Evolutionary conservation across 768 basidiomycete genomes (phyloP).

Genomic region (Galerina sulciceps): DNA sequence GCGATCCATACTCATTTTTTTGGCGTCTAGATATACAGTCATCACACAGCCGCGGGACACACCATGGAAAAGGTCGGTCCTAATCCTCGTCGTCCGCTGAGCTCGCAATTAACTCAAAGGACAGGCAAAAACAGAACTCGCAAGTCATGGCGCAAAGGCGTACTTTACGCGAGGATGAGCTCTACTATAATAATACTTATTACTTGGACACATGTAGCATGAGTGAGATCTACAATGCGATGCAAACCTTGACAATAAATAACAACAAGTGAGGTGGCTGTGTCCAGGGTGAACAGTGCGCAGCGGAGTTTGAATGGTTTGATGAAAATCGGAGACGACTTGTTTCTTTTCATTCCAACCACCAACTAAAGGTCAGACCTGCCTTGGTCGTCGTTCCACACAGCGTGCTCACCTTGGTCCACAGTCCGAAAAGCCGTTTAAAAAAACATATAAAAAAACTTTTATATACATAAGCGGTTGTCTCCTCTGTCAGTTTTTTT

Average conservation of each 20-base stretch:
- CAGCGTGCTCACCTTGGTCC: slow-evolving; percentile 15
- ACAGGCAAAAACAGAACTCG: slow-evolving; percentile 84
- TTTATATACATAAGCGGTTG: slow-evolving; percentile 73
- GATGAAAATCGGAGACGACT: slow-evolving; percentile 35
- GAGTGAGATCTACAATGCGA: slow-evolving; percentile 3
- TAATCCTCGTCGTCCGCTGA: neutral
- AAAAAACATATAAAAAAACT: slow-evolving; percentile 75
- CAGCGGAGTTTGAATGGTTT: slow-evolving; percentile 47
- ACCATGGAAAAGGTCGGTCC: slow-evolving; percentile 78
- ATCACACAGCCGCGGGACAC: slow-evolving; percentile 82
- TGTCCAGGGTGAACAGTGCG: slow-evolving; percentile 39
- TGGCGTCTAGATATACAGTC: slow-evolving; percentile 32
- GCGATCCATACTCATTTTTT: slow-evolving; percentile 8
- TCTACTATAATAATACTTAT: neutral
- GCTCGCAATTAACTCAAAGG: slow-evolving; percentile 1
- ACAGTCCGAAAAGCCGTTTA: slow-evolving; percentile 63
- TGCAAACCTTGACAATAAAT: neutral
- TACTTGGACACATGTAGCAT: slow-evolving; percentile 1
- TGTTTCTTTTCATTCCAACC: slow-evolving; percentile 51
- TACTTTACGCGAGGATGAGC: slow-evolving; percentile 83
- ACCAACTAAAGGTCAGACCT: slow-evolving; percentile 66
- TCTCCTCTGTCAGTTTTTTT: slow-evolving; percentile 58
- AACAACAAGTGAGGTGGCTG: slow-evolving; percentile 24
- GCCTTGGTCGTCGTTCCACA: slow-evolving; percentile 20
- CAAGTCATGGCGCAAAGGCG: slow-evolving; percentile 82